Evolutionary conservation across 345 rosid genomes (phyloP).

Genomic region (Brassica juncea): DNA sequence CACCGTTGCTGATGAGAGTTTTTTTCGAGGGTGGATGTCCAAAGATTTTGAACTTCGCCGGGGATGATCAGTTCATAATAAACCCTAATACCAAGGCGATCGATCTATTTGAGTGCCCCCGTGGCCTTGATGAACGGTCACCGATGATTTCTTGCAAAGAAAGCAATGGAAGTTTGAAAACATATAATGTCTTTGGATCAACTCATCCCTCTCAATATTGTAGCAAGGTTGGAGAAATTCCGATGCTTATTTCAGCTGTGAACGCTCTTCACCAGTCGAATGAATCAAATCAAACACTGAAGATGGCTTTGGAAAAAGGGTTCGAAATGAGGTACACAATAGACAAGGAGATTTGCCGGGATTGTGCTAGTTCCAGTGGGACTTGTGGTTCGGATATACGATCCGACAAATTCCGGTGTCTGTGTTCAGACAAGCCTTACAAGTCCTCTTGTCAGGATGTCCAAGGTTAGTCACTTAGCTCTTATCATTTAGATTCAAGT

Average conservation of each 20-base stretch:
- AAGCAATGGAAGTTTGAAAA: rapidly evolving
- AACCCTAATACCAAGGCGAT: slow-evolving; percentile 5
- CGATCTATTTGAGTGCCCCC: slow-evolving; percentile 21
- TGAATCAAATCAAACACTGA: background rate
- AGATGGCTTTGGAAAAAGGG: slow-evolving; percentile 24
- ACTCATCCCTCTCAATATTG: rapidly evolving
- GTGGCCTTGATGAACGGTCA: background rate
- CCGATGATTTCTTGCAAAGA: background rate
- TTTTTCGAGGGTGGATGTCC: slow-evolving; percentile 25
- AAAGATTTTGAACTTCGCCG: background rate
- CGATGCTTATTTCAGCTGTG: background rate
- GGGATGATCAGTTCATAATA: background rate
- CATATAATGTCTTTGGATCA: background rate
- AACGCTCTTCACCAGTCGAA: background rate
- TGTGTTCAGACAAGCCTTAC: slow-evolving; percentile 36
- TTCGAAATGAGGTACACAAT: slow-evolving; percentile 21
- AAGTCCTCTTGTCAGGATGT: background rate
- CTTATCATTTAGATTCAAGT: background rate
- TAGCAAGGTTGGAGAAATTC: background rate
- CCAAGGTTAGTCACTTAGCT: slow-evolving; percentile 16
- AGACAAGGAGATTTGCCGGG: background rate
- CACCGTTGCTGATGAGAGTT: slow-evolving; percentile 29
- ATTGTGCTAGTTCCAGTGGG: slow-evolving; percentile 39
- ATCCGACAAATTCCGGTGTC: slow-evolving; percentile 39
- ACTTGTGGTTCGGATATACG: slow-evolving; percentile 44